These are phyloP conservation scores for Termitomyces sp. DNA, from an alignment of 768 basidiomycete genomes.

Conservation along the genomic window DNA sequence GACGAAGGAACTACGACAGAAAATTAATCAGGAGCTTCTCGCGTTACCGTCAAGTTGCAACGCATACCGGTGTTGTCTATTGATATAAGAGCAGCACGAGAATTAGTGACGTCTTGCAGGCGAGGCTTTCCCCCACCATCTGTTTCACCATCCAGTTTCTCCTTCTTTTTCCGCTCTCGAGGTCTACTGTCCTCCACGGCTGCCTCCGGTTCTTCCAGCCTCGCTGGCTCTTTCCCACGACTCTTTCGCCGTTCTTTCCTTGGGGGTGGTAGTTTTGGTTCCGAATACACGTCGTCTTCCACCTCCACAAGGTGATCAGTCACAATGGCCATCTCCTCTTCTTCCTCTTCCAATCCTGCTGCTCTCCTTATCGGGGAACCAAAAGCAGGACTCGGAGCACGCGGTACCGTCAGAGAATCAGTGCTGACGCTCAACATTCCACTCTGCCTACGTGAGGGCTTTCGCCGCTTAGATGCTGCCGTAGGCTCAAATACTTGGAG, in stretches of 20 bases:
- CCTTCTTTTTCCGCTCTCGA: constrained; percentile 27
- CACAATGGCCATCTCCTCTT: constrained; percentile 39
- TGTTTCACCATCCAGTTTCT: constrained; percentile 24
- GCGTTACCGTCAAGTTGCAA: not conserved
- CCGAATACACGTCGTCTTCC: constrained; percentile 27
- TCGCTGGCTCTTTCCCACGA: constrained; percentile 34
- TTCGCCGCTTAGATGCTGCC: constrained; percentile 27
- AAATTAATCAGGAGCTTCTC: not conserved
- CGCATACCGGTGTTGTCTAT: constrained; percentile 38
- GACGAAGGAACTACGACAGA: constrained; percentile 11
- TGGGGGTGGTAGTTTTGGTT: constrained; percentile 11
- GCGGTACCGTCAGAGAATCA: constrained; percentile 37
- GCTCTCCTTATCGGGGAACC: constrained; percentile 56
- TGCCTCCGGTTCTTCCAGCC: constrained; percentile 20
- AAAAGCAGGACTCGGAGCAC: constrained; percentile 64
- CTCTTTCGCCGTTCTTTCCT: constrained; percentile 48
- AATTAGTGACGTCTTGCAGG: constrained; percentile 64
- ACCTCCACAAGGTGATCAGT: constrained; percentile 28
- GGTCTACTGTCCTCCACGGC: constrained; percentile 8
- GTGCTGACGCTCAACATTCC: constrained; percentile 48
- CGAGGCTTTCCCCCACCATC: constrained; percentile 40
- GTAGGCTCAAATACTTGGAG: constrained; percentile 18
- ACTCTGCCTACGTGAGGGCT: constrained; percentile 40
- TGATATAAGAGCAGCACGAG: constrained; percentile 37
- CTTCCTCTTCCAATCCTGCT: constrained; percentile 54